phyloP scores from a whole-genome alignment of 352 stramenopile species.

The Phytophthora pseudosyringae region DNA sequence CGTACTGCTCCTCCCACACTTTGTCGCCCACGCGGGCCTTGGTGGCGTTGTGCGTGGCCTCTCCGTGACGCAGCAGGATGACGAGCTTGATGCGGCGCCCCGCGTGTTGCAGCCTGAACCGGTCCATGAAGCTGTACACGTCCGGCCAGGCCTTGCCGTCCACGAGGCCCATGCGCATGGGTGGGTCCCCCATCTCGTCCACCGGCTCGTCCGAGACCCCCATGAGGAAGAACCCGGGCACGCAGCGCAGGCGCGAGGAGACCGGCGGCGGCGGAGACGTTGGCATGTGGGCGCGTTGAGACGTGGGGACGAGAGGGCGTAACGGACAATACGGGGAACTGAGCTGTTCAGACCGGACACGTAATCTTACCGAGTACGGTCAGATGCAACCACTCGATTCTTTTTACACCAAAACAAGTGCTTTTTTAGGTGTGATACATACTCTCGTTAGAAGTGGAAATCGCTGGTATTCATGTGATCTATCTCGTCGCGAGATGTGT shows the following conservation, averaged over 20 bases:
- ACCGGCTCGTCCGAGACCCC: slow-evolving; percentile 38
- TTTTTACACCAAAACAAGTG: too few relatives aligned
- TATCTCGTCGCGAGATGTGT: too few relatives aligned
- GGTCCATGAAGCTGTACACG: slow-evolving; percentile 42
- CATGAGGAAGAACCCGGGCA: slow-evolving; percentile 56
- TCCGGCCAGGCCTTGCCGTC: slow-evolving; percentile 49
- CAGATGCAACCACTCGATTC: too few relatives aligned
- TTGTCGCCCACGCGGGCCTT: slow-evolving; percentile 58
- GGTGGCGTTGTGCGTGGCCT: slow-evolving; percentile 74
- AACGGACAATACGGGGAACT: slow-evolving; percentile 9
- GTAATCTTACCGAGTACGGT: too few relatives aligned
- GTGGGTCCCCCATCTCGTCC: slow-evolving; percentile 39
- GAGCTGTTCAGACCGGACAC: too few relatives aligned
- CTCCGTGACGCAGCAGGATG: slow-evolving; percentile 69
- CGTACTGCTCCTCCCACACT: slow-evolving; percentile 57
- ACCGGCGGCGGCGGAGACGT: slow-evolving; percentile 1
- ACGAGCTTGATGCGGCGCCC: slow-evolving; percentile 50
- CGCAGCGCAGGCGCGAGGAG: slow-evolving; percentile 30
- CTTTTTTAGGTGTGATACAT: too few relatives aligned
- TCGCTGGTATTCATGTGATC: too few relatives aligned
- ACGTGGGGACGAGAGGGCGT: slow-evolving; percentile 24
- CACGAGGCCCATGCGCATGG: slow-evolving; percentile 50
- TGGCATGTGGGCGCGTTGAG: background rate
- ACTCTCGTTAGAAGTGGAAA: too few relatives aligned
- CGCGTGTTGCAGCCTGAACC: slow-evolving; percentile 32